A percentile compares a stretch with the other conserved stretches of the same genome.
Conservation (phyloP, 1,284 basidiomycete species). For the Ceratobasidium sp. region DNA sequence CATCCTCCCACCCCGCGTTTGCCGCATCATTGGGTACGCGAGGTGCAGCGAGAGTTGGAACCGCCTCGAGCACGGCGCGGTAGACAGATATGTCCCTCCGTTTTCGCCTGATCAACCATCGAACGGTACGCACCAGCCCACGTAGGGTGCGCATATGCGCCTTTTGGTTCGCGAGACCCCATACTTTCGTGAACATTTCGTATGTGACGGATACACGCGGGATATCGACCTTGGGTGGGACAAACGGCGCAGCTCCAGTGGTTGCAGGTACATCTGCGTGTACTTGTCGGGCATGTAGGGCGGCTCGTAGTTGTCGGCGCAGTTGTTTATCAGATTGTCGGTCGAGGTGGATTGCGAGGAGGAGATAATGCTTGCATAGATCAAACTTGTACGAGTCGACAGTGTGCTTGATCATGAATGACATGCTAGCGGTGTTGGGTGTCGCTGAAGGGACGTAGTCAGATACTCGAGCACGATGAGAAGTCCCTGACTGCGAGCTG, state of each 20-base stretch:
- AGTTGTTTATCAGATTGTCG: slow-evolving; percentile 54
- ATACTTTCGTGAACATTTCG: slow-evolving; percentile 64
- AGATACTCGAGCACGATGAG: slow-evolving; percentile 56
- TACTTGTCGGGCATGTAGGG: slow-evolving; percentile 23
- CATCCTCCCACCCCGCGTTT: neutral
- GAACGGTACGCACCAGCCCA: slow-evolving; percentile 64
- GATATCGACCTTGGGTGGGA: slow-evolving; percentile 52
- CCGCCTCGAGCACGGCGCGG: slow-evolving; percentile 32
- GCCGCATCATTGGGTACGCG: neutral
- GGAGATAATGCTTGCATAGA: slow-evolving; percentile 43
- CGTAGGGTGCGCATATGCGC: slow-evolving; percentile 66
- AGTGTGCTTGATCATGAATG: slow-evolving; percentile 72
- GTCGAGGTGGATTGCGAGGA: slow-evolving; percentile 67
- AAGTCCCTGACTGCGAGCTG: slow-evolving; percentile 58
- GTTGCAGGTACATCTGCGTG: slow-evolving; percentile 1
- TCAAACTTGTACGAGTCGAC: slow-evolving; percentile 49
- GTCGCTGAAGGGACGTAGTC: slow-evolving; percentile 54
- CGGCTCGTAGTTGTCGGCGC: slow-evolving; percentile 43
- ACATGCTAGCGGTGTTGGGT: slow-evolving; percentile 77
- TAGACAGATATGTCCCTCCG: slow-evolving; percentile 61
- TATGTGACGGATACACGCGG: slow-evolving; percentile 66
- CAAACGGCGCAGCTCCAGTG: slow-evolving; percentile 47
- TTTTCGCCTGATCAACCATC: slow-evolving; percentile 60
- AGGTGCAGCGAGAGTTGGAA: slow-evolving; percentile 7
- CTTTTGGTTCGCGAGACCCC: slow-evolving; percentile 66